Percentiles rank a stretch among this genome's conserved stretches.
Conservation (phyloP, 192 early-diverging fungal genomes). For the Coemansia sp. region DNA sequence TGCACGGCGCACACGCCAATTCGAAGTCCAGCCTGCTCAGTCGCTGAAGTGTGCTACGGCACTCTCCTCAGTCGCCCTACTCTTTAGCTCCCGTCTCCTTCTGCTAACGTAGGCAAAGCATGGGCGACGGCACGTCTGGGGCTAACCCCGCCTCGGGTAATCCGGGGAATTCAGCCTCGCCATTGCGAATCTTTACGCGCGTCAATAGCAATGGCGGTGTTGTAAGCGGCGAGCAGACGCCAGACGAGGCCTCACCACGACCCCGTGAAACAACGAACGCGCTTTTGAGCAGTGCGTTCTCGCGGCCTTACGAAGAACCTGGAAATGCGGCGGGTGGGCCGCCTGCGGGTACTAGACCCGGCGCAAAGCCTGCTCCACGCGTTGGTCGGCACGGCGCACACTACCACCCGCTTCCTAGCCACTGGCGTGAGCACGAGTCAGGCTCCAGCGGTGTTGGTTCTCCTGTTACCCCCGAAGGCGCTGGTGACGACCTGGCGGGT, state of each 20-base stretch:
- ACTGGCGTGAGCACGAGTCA: conserved; percentile 54
- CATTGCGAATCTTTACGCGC: conserved; percentile 51
- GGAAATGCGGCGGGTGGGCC: conserved; percentile 9
- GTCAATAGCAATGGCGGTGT: conserved; percentile 16
- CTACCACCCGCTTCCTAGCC: conserved; percentile 54
- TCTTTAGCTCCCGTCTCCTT: neutral
- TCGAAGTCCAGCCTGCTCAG: neutral
- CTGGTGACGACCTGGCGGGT: conserved; percentile 20
- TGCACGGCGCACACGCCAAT: conserved; percentile 1
- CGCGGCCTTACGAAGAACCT: conserved; percentile 17
- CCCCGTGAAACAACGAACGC: conserved; percentile 28
- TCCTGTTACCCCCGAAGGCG: conserved; percentile 49
- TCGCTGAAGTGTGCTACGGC: too few species aligned
- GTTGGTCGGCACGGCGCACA: conserved; percentile 33
- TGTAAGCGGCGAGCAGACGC: conserved; percentile 10
- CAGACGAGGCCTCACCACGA: conserved; percentile 25
- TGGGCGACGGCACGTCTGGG: conserved; percentile 38
- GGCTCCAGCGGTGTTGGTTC: conserved; percentile 49
- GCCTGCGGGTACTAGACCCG: conserved; percentile 7
- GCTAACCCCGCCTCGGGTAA: conserved; percentile 27
- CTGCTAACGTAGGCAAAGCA: conserved; percentile 11
- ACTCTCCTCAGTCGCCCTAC: neutral
- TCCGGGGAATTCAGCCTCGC: conserved; percentile 30
- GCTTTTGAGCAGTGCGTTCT: conserved; percentile 38
- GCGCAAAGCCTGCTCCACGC: conserved; percentile 23